Evolutionary conservation across 2,329 filamentous ascomycete species (phyloP), one percentile per base, ranked within the genome.

Genomic region (Clonostachys chloroleuca): DNA sequence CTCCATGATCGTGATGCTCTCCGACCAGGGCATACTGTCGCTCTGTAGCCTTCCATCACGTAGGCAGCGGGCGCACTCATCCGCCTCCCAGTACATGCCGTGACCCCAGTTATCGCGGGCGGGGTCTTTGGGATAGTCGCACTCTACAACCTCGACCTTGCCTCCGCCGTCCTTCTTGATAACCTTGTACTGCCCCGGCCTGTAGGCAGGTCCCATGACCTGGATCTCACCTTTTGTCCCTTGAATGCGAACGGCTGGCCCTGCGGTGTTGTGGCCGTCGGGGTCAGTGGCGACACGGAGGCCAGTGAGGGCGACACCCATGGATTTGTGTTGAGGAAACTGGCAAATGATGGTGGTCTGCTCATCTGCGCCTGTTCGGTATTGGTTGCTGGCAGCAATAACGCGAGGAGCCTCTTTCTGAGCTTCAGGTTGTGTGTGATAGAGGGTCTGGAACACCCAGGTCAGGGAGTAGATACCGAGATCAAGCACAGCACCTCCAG

Each of bases 51-150:
- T 83, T 18, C 89, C 88, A 61, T 94, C 89, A 40, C 86, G 75
- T 48, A 95, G 61, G 54, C 86, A 89, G 42, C 84, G 75, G 30
- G 85, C 88, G 53, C 81, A 86, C 71, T 90, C 88, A 62, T 92
- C 88, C 2, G 89, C 89, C 64, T 92, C 87, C 86, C 86, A 92
- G 69, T 89, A 94, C 88, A 95, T 94, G 44, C 89, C 90, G 53
- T 89, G 85, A 12, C 89, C 89, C 68, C 70, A 76, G 53, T 59
- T 54, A 24, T 68, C 60, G 34, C 73, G 67, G 53, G 67, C 69
- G 20, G 65, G 56, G 56, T 82, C 78, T 47, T 62, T 60, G 39
- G 79, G 78, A 40, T 80, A 74, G 12, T 77, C 74, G 58, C 71
- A 78, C 54, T 78, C 70, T 44, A 81, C 69, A 12, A 73, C 64